Evolutionary conservation across 306 rosid genomes (phyloP).

Genomic region (Vachellia collinsii): DNA sequence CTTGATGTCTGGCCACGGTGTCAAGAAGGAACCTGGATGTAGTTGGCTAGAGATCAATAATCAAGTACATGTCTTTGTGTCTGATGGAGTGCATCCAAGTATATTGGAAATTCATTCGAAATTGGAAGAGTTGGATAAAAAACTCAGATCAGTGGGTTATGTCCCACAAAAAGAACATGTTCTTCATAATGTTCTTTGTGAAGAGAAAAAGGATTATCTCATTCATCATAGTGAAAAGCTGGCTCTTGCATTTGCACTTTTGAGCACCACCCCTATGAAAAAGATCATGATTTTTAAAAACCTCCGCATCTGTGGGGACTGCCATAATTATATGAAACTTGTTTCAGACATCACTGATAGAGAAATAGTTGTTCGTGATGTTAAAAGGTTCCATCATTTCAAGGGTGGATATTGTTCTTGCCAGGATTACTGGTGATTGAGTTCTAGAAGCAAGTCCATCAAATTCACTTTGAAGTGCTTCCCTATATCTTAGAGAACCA

Average conservation of each 20-base stretch:
- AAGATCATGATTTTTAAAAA: constrained; percentile 43
- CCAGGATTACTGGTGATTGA: constrained; percentile 46
- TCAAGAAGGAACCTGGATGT: constrained; percentile 54
- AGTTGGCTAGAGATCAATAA: constrained; percentile 48
- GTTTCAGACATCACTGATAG: constrained; percentile 34
- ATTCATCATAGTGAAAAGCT: constrained; percentile 48
- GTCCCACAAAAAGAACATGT: constrained; percentile 38
- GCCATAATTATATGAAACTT: constrained; percentile 48
- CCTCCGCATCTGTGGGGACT: constrained; percentile 47
- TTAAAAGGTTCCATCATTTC: constrained; percentile 45
- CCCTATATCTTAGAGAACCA: not conserved
- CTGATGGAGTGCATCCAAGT: constrained; percentile 40
- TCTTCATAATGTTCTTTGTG: constrained; percentile 39
- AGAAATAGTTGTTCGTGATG: constrained; percentile 48
- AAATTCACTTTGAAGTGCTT: constrained; percentile 7
- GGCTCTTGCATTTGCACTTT: constrained; percentile 47
- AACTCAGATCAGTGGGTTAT: constrained; percentile 41
- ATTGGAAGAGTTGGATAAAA: constrained; percentile 43
- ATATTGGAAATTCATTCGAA: constrained; percentile 35
- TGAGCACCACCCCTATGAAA: constrained; percentile 31
- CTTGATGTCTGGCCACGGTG: constrained; percentile 44
- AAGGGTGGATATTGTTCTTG: constrained; percentile 49
- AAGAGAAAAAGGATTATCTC: constrained; percentile 43
- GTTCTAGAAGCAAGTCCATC: not conserved
- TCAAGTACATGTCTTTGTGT: constrained; percentile 40